phyloP scores from a whole-genome alignment of 169 alveolate genomes.

The Eimeria tenella region DNA sequence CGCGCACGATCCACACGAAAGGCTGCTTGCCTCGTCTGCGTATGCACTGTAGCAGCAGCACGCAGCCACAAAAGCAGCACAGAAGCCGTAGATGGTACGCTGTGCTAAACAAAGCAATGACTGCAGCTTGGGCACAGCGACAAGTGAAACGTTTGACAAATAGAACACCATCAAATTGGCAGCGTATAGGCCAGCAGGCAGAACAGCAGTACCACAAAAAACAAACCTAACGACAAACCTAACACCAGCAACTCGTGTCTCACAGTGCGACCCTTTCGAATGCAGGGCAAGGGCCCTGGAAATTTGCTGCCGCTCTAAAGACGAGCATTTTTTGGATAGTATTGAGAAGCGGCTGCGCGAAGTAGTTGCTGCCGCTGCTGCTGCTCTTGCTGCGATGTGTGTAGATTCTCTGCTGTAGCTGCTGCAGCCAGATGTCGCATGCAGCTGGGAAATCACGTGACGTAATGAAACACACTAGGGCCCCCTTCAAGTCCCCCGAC shows the following conservation, averaged over 20 bases:
- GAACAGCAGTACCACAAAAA: neutral
- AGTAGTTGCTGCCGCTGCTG: slow-evolving; percentile 64
- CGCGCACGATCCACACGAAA: slow-evolving; percentile 16
- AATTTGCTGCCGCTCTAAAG: slow-evolving; percentile 26
- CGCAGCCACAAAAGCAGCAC: neutral
- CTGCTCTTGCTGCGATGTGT: slow-evolving; percentile 5
- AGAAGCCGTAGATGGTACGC: neutral
- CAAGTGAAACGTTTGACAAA: too few relatives aligned
- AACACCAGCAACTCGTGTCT: slow-evolving; percentile 32
- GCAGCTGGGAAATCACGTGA: slow-evolving; percentile 65
- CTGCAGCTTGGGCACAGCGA: neutral
- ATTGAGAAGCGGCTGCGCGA: slow-evolving; percentile 29
- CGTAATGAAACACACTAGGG: slow-evolving; percentile 54
- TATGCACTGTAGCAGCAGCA: slow-evolving; percentile 66
- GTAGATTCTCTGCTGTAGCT: slow-evolving; percentile 49
- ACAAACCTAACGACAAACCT: neutral
- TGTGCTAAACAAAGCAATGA: neutral
- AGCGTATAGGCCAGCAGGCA: neutral
- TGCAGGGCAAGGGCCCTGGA: slow-evolving; percentile 2
- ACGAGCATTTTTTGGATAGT: slow-evolving; percentile 69
- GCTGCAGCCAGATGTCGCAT: slow-evolving; percentile 65
- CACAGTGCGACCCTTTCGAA: slow-evolving; percentile 32
- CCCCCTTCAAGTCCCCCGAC: slow-evolving; percentile 28
- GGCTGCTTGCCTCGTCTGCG: slow-evolving; percentile 28
- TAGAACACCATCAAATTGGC: neutral